phyloP scores from a whole-genome alignment of 805 yeast genomes.

The Wickerhamomyces silvicola region DNA sequence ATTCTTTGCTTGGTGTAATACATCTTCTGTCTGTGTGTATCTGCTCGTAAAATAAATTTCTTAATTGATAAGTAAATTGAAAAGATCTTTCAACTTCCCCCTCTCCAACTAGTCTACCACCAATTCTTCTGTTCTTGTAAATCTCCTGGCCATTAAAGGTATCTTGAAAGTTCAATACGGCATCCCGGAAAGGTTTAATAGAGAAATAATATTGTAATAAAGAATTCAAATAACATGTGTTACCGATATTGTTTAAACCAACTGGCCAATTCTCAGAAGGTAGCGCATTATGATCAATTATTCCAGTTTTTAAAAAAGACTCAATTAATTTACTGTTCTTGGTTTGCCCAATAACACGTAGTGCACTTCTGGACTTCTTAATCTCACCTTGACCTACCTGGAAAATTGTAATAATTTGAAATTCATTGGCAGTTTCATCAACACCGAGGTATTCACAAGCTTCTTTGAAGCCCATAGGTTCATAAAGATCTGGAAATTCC shows the following conservation, averaged over 20 bases:
- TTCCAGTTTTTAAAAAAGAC: slow-evolving; percentile 55
- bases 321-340: slow-evolving; percentile 50
- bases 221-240: slow-evolving; percentile 91
- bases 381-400: slow-evolving; percentile 47
- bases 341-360: slow-evolving; percentile 47
- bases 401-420: slow-evolving; percentile 45
- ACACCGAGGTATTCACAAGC: slow-evolving; percentile 47
- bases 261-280: slow-evolving; percentile 77
- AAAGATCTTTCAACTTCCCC: slow-evolving; percentile 75
- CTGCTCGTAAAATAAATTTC: slow-evolving; percentile 64
- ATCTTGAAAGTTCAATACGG: slow-evolving; percentile 49
- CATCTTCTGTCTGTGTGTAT: slow-evolving; percentile 54
- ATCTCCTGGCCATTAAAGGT: slow-evolving; percentile 27
- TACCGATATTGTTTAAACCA: slow-evolving; percentile 91
- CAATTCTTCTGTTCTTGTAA: slow-evolving; percentile 58
- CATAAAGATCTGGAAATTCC: slow-evolving; percentile 25
- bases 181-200: slow-evolving; percentile 70
- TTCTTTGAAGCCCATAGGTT: slow-evolving; percentile 25
- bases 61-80: slow-evolving; percentile 71
- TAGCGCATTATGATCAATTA: slow-evolving; percentile 49
- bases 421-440: slow-evolving; percentile 47
- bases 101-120: slow-evolving; percentile 78
- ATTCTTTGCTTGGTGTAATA: slow-evolving; percentile 74
- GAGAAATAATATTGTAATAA: slow-evolving; percentile 86
- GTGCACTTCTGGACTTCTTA: slow-evolving; percentile 48